phyloP scores from a whole-genome alignment of 1,284 basidiomycete species.

The Ganoderma sinense region DNA sequence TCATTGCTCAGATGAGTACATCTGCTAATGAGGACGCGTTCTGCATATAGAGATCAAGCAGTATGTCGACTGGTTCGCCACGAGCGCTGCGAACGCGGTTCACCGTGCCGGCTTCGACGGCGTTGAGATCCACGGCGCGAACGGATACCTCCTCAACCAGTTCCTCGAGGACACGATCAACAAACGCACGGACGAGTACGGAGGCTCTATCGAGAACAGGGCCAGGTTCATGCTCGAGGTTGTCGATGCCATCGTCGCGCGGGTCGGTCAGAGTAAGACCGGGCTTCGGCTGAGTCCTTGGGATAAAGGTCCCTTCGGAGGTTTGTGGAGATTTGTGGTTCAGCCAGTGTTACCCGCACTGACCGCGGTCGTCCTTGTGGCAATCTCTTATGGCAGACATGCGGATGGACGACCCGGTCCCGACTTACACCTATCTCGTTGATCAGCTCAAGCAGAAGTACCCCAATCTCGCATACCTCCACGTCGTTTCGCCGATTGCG shows the following conservation, averaged over 20 bases:
- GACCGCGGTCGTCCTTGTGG: too few species aligned
- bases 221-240: slow-evolving; percentile 54
- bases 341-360: not conserved
- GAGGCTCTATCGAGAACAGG: slow-evolving; percentile 60
- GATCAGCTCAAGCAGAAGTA: slow-evolving; percentile 36
- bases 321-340: not conserved
- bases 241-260: slow-evolving; percentile 51
- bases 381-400: slow-evolving; percentile 37
- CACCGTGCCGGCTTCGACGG: slow-evolving; percentile 38
- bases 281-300: slow-evolving; percentile 63
- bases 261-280: slow-evolving; percentile 32
- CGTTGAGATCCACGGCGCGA: slow-evolving; percentile 42
- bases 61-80: slow-evolving; percentile 29
- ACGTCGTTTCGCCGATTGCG: slow-evolving; percentile 48
- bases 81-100: slow-evolving; percentile 15
- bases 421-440: slow-evolving; percentile 43
- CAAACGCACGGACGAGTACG: slow-evolving; percentile 62
- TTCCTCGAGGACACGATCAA: slow-evolving; percentile 49
- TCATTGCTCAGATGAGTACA: not conserved
- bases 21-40: not conserved
- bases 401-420: slow-evolving; percentile 48
- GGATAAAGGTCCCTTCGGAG: slow-evolving; percentile 28
- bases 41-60: not conserved
- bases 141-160: slow-evolving; percentile 48
- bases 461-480: slow-evolving; percentile 57